These are phyloP conservation scores for Mucor velutinosus DNA, from an alignment of 371 early-diverging fungal genomes.

Conservation along the genomic window DNA sequence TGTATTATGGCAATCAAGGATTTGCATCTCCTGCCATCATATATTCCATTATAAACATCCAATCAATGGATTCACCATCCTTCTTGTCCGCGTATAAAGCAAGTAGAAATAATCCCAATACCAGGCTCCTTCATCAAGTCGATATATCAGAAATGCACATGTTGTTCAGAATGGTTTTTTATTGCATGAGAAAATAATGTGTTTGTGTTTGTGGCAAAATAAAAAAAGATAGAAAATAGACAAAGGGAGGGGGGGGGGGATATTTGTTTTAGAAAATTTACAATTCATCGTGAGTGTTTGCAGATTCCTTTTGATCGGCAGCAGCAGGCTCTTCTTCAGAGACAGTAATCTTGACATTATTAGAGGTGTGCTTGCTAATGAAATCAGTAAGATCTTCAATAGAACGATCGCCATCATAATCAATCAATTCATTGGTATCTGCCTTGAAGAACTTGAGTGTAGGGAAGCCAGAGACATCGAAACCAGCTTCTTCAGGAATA, in stretches of 20 bases:
- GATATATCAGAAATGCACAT: background rate
- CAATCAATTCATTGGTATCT: conserved; percentile 74
- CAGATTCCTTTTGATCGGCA: conserved; percentile 40
- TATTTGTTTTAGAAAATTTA: conserved; percentile 37
- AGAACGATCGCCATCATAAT: conserved; percentile 86
- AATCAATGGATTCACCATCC: too few relatives aligned
- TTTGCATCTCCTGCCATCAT: too few relatives aligned
- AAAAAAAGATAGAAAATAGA: background rate
- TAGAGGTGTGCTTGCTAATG: conserved; percentile 65
- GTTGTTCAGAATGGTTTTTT: background rate
- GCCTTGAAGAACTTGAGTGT: conserved; percentile 94
- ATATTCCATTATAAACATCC: too few relatives aligned
- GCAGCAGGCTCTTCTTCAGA: conserved; percentile 9
- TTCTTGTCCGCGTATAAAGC: too few relatives aligned
- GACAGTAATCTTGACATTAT: conserved; percentile 30
- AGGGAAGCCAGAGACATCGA: conserved; percentile 92
- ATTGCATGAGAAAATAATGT: background rate
- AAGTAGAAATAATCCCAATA: too few relatives aligned
- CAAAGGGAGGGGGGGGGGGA: background rate
- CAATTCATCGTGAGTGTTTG: conserved; percentile 66
- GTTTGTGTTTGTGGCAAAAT: background rate
- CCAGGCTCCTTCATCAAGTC: too few relatives aligned
- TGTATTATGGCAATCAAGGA: too few relatives aligned
- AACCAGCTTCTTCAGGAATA: conserved; percentile 73
- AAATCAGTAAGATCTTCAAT: conserved; percentile 78